Evolutionary conservation across 768 basidiomycete genomes (phyloP).

Genomic region (Kwoniella sp.): DNA sequence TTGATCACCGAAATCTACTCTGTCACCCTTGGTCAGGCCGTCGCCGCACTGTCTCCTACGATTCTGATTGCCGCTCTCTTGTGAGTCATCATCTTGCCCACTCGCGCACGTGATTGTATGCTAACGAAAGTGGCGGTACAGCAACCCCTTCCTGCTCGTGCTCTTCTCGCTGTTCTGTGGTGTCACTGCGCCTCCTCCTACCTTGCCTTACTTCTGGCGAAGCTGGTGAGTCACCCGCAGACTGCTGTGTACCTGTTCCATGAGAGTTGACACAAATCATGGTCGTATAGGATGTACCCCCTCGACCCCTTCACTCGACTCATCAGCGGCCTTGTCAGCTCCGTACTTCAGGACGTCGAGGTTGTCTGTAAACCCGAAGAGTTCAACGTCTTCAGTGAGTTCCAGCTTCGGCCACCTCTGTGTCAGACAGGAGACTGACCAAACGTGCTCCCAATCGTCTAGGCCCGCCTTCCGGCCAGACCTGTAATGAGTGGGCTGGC

Average conservation of each 20-base stretch:
- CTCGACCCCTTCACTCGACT: constrained; percentile 46
- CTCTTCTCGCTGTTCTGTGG: constrained; percentile 75
- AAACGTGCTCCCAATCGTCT: constrained; percentile 57
- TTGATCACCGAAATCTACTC: constrained; percentile 72
- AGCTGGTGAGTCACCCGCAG: constrained; percentile 61
- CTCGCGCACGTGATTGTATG: not conserved
- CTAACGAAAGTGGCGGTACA: not conserved
- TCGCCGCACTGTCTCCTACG: constrained; percentile 75
- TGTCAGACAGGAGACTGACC: constrained; percentile 50
- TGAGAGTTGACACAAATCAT: too few relatives aligned
- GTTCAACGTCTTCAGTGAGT: constrained; percentile 44
- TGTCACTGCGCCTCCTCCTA: constrained; percentile 50
- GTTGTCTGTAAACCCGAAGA: constrained; percentile 59
- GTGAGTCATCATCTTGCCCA: constrained; percentile 7
- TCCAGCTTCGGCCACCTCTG: not conserved
- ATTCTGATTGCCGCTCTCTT: constrained; percentile 77
- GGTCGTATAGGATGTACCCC: constrained; percentile 14
- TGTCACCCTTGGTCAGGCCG: constrained; percentile 66
- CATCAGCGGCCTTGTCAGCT: constrained; percentile 65
- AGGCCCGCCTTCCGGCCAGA: constrained; percentile 71
- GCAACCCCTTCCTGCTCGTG: constrained; percentile 69
- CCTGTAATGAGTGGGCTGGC: constrained; percentile 72
- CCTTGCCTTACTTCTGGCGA: constrained; percentile 68
- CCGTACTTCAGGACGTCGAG: constrained; percentile 70
- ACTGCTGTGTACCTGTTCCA: too few relatives aligned